Base-by-base conservation (phyloP, 257 asterid genomes). In the Primulina eburnea region DNA sequence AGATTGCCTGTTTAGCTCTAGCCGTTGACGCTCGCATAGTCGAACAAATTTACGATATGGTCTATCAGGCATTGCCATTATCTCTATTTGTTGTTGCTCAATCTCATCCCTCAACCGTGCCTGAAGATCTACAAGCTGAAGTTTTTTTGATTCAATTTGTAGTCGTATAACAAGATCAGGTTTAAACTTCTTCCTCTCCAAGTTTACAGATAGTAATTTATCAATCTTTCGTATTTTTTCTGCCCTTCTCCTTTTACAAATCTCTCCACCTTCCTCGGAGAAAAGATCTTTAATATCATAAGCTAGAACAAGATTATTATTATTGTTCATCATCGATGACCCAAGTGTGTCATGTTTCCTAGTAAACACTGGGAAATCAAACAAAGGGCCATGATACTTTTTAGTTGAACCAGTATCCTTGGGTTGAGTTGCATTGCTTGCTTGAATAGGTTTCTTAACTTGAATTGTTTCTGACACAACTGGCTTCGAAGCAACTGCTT, bases 1-100 rank as follows among this genome's bases (percentile, higher is more conserved):
- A 58, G 95, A 82, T 83, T 94, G 99, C 88, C 98, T 87, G 80
- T 86, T 79, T 60, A 94, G 92, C 30, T 94, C 99, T 82, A 76
- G 96, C n/a, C 99, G 95, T 67, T 94, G 99, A 60, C 98, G 97
- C 77, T 94, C 98, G 75, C 99, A 94, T 60, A 94, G 84, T 70
- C 99, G 77, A 68, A 92, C 90, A 77, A 94, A 94, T 75, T 94
- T 94, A 32, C 97, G 83, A 82, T 94, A 94, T 26, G 97, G 97
- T 69, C 99, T 84, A 77, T 94, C 99, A 64, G 99, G 99, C 99
- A 94, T 94, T 29, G 96, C 86, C 99, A 94, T 88, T 67, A 94
- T 94, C 79, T 94, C 99, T 75, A 82, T 85, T 68, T 94, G 99
- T 63, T 94, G 97, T 71, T 85, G 96, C 79, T 94, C 98, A 72